Conservation (phyloP, 495 filamentous ascomycete species). For the Talaromyces wortmannii region DNA sequence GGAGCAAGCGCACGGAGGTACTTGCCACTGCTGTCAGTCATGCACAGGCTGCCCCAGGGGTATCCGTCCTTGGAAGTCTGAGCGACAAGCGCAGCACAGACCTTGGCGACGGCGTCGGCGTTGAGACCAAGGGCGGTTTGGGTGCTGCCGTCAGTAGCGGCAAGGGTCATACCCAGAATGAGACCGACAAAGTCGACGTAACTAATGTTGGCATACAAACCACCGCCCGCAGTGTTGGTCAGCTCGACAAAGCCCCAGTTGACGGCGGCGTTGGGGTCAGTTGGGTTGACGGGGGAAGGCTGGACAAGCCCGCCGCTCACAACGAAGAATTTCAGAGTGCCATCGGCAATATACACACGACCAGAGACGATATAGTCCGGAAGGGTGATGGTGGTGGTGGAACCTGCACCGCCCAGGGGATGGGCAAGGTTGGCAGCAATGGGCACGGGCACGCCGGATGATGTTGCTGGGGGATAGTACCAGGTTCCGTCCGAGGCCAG, state of each 20-base stretch:
- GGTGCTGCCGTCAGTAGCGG: slow-evolving; percentile 17
- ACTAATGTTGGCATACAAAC: slow-evolving; percentile 36
- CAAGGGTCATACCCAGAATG: slow-evolving; percentile 29
- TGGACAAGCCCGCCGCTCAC: slow-evolving; percentile 27
- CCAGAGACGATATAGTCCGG: slow-evolving; percentile 29
- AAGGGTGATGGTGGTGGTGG: slow-evolving; percentile 27
- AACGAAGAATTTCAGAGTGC: slow-evolving; percentile 30
- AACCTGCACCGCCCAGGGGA: slow-evolving; percentile 18
- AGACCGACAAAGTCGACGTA: slow-evolving; percentile 44
- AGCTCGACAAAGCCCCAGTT: slow-evolving; percentile 45
- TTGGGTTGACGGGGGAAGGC: slow-evolving; percentile 33
- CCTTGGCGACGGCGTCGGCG: slow-evolving; percentile 16
- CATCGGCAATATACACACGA: slow-evolving; percentile 33
- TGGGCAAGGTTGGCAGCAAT: slow-evolving; percentile 21
- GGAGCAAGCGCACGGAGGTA: slow-evolving; percentile 2
- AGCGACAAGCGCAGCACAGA: slow-evolving; percentile 26
- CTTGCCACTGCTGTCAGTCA: slow-evolving; percentile 11
- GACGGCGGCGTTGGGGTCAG: slow-evolving; percentile 28
- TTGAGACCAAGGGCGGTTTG: slow-evolving; percentile 27
- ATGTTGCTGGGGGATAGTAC: slow-evolving; percentile 22
- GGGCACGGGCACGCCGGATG: slow-evolving; percentile 15
- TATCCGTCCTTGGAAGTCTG: slow-evolving; percentile 26
- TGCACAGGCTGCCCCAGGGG: slow-evolving; percentile 32
- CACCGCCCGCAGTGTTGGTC: slow-evolving; percentile 24
- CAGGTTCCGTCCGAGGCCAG: slow-evolving; percentile 27